phyloP scores from a whole-genome alignment of 73 alveolate genomes.

The Symbiodinium pilosum region DNA sequence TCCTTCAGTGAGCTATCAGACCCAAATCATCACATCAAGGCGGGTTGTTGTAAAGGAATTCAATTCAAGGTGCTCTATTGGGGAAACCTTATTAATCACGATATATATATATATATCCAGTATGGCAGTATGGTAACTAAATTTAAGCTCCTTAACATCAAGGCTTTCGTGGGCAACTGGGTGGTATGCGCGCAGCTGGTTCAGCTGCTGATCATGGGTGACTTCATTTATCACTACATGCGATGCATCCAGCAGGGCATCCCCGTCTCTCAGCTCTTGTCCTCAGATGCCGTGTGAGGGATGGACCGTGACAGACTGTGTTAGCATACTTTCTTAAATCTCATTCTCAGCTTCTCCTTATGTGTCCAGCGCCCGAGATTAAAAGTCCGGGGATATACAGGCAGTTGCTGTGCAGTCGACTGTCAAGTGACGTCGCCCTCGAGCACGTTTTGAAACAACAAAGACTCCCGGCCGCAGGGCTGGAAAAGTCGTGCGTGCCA shows the following conservation, averaged over 20 bases:
- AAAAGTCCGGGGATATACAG: background rate
- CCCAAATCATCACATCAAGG: conserved; percentile 32
- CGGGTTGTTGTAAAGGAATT: background rate
- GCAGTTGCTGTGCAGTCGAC: conserved; percentile 16
- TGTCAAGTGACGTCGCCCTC: background rate
- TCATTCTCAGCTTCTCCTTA: background rate
- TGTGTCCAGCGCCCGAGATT: background rate
- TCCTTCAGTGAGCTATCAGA: conserved; percentile 13
- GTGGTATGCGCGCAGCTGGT: conserved; percentile 70
- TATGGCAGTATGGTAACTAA: background rate
- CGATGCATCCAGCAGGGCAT: conserved; percentile 74
- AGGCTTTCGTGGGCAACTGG: conserved; percentile 78
- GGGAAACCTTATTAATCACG: too few relatives aligned
- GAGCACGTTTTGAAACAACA: background rate
- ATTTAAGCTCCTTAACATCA: background rate
- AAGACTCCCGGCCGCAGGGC: background rate
- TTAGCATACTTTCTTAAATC: background rate
- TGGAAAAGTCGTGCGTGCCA: background rate
- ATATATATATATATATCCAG: too few relatives aligned
- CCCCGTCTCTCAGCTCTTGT: conserved; percentile 78
- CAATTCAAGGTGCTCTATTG: background rate
- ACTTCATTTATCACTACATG: conserved; percentile 86
- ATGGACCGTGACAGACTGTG: background rate
- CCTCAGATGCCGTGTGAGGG: conserved; percentile 66
- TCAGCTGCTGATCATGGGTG: conserved; percentile 76